A percentile compares a stretch with the other conserved stretches of the same genome.
phyloP scores from a whole-genome alignment of 108 stramenopile genomes.

The Aurantiochytrium sp. region DNA sequence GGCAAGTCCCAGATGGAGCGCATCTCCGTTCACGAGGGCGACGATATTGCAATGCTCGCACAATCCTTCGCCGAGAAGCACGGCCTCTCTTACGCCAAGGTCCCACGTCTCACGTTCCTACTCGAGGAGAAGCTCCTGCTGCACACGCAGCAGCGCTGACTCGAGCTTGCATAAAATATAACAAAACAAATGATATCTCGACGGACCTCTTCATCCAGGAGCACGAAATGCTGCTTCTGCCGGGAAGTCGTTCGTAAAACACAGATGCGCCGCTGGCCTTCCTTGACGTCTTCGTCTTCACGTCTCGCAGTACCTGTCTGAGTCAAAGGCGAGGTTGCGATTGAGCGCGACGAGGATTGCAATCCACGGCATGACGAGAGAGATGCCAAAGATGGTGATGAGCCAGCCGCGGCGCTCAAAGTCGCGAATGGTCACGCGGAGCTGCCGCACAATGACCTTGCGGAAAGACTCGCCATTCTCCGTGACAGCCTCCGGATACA shows the following conservation, averaged over 20 bases:
- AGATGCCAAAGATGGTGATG: not conserved
- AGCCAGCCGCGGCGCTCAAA: not conserved
- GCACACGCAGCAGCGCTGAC: not conserved
- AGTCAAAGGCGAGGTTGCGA: not conserved
- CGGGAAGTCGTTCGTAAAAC: too few relatives aligned
- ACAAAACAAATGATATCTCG: too few relatives aligned
- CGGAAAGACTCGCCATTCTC: constrained; percentile 20
- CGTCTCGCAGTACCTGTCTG: not conserved
- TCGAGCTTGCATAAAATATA: too few relatives aligned
- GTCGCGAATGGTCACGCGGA: not conserved
- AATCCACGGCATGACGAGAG: constrained; percentile 7
- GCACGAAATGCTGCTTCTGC: not conserved
- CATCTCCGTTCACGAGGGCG: not conserved
- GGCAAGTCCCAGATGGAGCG: not conserved
- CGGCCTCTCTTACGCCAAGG: not conserved
- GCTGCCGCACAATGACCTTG: not conserved
- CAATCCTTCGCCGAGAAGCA: not conserved
- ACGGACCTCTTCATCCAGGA: not conserved
- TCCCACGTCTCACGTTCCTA: not conserved
- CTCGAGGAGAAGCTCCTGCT: constrained; percentile 10
- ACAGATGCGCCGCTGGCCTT: too few relatives aligned
- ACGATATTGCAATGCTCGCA: constrained; percentile 3
- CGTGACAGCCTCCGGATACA: constrained; percentile 13
- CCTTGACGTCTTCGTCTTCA: too few relatives aligned
- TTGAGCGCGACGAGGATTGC: not conserved